Evolutionary conservation across 768 basidiomycete species (phyloP), one percentile per base, ranked within the genome.

Genomic region (Mycena vulgaris): DNA sequence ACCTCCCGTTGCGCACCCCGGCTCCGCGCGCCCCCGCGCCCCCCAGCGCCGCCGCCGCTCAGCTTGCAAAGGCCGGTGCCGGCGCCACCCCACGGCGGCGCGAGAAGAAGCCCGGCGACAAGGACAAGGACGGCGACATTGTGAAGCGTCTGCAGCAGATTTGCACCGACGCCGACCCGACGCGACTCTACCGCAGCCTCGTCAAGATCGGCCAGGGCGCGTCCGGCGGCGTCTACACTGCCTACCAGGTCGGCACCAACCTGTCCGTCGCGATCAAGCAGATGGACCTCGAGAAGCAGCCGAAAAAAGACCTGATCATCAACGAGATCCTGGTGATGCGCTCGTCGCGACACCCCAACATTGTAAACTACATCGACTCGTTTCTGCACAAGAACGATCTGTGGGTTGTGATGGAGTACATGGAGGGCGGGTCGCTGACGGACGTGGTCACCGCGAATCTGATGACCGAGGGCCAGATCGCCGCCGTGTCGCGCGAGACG

Each of bases 401-500:
- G 5, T 99, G 98, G 98, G 96, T 99, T 42, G 96, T 99, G 65
- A 99, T 99, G 98, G 98, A 98, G 83, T 98, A 97, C 82, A 99
- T 99, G 97, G 97, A 98, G 82, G 97, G 97, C 45, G 95, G 95
- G 37, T 92, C 90, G 33, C 84, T 98, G 49, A 99, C 97, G 6
- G 97, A 99, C 78, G 96, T 99, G 70, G 96, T 96, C 75, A 96
- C 95, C 21, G 94, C 93, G 58, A 96, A 97, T 80, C 82, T 98
- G 76, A 99, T 99, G 96, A 96, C 94, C 0, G 98, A 99, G 80
- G 98, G 97, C 1, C 98, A 99, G 84, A 99, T 99, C 71, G 96
- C 98, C 0, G 98, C 97, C 5, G 98, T 99, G 35, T 94, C 92
- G 49, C 85, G 95, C 79, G 98, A 99, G 84, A 95, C 94, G 2